Evolutionary conservation across 306 rosid genomes (phyloP).

Genomic region (Erythrophleum fordii): DNA sequence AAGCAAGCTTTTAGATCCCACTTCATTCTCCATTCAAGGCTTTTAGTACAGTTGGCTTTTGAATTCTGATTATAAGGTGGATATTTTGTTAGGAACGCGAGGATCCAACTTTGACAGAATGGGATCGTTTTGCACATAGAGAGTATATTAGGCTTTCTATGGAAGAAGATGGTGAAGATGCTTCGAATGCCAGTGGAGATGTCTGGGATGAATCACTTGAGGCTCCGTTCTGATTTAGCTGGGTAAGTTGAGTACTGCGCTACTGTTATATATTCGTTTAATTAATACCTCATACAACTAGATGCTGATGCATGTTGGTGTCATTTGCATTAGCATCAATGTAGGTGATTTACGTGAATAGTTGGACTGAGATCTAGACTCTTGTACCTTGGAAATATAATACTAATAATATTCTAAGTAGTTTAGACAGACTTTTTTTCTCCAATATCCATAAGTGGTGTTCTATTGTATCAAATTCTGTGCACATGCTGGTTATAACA

Average conservation of each 20-base stretch:
- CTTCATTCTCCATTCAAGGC: slow-evolving; percentile 18
- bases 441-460: neutral
- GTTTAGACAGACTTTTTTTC: neutral
- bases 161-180: slow-evolving; percentile 99
- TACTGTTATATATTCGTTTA: neutral
- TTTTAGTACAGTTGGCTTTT: slow-evolving; percentile 31
- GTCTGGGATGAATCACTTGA: slow-evolving; percentile 99
- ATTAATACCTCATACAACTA: slow-evolving; percentile 12
- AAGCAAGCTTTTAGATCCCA: slow-evolving; percentile 29
- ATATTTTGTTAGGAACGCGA: slow-evolving; percentile 82
- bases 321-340: slow-evolving; percentile 1
- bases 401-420: neutral
- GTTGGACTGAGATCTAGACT: neutral
- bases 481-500: neutral
- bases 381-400: neutral
- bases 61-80: slow-evolving; percentile 41
- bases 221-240: slow-evolving; percentile 81
- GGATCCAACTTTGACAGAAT: slow-evolving; percentile 97
- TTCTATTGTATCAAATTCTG: neutral
- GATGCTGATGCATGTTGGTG: neutral
- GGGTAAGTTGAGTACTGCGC: slow-evolving; percentile 43
- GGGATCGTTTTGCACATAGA: slow-evolving; percentile 99
- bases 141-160: slow-evolving; percentile 98
- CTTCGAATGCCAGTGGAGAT: slow-evolving; percentile 98
- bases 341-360: neutral